Percentiles rank a stretch among this genome's conserved stretches.
Evolutionary conservation across 176 grass and related monocot genomes (phyloP).

Genomic region (Avena sativa): DNA sequence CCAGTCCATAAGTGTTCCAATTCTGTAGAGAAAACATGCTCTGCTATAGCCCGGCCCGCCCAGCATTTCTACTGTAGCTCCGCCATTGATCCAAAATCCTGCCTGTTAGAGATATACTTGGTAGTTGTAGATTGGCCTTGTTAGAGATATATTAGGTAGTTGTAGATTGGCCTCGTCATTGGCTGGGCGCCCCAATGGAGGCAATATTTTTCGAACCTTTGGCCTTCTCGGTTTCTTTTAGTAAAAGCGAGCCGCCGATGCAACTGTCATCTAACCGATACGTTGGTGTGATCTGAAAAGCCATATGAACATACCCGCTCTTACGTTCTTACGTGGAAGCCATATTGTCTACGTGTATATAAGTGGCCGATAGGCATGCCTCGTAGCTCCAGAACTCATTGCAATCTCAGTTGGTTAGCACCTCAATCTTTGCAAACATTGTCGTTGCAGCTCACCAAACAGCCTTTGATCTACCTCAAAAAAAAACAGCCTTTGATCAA

Average conservation of each 20-base stretch:
- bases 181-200: background rate
- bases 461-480: no score
- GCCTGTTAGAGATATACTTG: no score
- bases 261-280: constrained; percentile 37
- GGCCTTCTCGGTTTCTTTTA: background rate
- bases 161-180: background rate
- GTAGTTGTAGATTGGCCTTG: no score
- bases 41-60: no score
- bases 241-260: background rate
- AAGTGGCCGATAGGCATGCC: constrained; percentile 13
- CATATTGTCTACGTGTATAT: constrained; percentile 31
- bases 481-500: background rate
- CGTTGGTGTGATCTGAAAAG: background rate
- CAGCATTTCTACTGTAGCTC: no score
- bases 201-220: constrained; percentile 9
- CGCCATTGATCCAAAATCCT: no score
- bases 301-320: background rate
- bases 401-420: background rate
- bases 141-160: no score
- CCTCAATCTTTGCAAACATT: constrained; percentile 5
- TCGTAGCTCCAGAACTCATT: constrained; percentile 13
- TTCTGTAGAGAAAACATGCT: no score
- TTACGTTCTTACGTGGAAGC: constrained; percentile 30
- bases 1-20: no score
- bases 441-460: constrained; percentile 17